Evolutionary conservation across 495 filamentous ascomycete species (phyloP), one percentile per base, ranked within the genome.

Genomic region (Rusavskia elegans): DNA sequence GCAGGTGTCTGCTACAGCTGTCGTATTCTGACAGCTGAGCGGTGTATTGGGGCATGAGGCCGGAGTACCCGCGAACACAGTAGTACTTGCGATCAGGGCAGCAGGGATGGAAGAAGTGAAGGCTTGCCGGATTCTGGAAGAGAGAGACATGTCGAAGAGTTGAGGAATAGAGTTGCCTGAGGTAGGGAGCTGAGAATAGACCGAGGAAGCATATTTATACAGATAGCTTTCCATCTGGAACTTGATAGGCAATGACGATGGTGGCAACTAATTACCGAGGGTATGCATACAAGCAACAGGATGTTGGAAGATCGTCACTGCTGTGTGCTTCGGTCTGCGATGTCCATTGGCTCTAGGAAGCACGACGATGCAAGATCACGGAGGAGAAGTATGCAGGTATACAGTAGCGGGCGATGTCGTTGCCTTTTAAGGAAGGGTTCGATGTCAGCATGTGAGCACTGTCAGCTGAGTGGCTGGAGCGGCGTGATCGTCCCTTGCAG

Each of bases 1-100:
- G 69, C 89, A 94, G 25, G 75, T 77, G 60, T 84, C 73, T 54
- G 70, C 66, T 19, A 75, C 71, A 49, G 64, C 63, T 35, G 72
- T 78, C 3, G 69, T 69, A 45, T 76, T 74, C 49, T 78, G 70
- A 58, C 79, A 83, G 60, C 77, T 80, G 19, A 79, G 57, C 57
- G 80, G 77, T 0, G 72, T 60, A 19, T 68, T 68, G 11, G 69
- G 53, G 57, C 79, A 83, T 51, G 68, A 39, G 3, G 54, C 42
- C 6, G 59, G 57, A 9, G 56, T 50, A n/a, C 59, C 59, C 37
- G 54, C 57, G 20, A 51, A 40, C 5, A 44, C 49, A 17, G 52
- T 29, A 21, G 29, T 49, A 45, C 50, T 39, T 32, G 57, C 50
- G 21, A 50, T 37, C 19, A 59, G 30, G 27, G 25, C 44, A 30